These are phyloP conservation scores for Exophiala dermatitidis DNA, from an alignment of 2,329 filamentous ascomycete genomes.

Conservation along the genomic window DNA sequence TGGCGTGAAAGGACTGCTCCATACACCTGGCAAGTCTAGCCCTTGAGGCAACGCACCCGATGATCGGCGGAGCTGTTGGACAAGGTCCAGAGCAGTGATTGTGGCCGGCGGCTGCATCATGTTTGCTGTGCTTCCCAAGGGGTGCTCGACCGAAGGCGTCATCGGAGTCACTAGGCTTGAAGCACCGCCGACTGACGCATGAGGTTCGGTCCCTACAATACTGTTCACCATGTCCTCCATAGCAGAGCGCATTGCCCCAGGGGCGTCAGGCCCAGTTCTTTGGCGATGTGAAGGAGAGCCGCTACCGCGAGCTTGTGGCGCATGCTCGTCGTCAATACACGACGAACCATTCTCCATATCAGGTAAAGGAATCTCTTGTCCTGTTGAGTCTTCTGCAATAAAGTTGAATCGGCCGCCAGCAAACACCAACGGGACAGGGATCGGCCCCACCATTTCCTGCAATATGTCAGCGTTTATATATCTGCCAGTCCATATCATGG, in stretches of 20 bases:
- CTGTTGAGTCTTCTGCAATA: neutral
- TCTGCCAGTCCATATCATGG: neutral
- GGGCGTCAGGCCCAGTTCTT: conserved; percentile 30
- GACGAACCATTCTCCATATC: neutral
- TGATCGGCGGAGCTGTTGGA: conserved; percentile 19
- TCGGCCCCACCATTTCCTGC: conserved; percentile 10
- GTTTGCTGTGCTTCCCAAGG: too few relatives aligned
- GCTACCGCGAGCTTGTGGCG: too few relatives aligned
- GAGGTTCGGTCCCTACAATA: conserved; percentile 42
- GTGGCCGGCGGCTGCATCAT: neutral
- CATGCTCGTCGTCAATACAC: too few relatives aligned
- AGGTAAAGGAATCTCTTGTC: neutral
- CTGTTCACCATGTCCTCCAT: conserved; percentile 55
- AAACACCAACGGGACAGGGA: conserved; percentile 15
- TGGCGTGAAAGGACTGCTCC: conserved; percentile 41
- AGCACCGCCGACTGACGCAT: conserved; percentile 15
- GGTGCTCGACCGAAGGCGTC: too few relatives aligned
- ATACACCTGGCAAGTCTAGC: conserved; percentile 37
- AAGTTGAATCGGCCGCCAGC: conserved; percentile 15
- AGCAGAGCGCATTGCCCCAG: conserved; percentile 30
- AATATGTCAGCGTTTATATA: conserved; percentile 7
- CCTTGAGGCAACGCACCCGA: conserved; percentile 12
- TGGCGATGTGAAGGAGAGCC: conserved; percentile 1
- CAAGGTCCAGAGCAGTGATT: conserved; percentile 18
- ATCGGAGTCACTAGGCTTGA: neutral